phyloP scores from a whole-genome alignment of 2,329 filamentous ascomycete species.

The Exophiala sp. region DNA sequence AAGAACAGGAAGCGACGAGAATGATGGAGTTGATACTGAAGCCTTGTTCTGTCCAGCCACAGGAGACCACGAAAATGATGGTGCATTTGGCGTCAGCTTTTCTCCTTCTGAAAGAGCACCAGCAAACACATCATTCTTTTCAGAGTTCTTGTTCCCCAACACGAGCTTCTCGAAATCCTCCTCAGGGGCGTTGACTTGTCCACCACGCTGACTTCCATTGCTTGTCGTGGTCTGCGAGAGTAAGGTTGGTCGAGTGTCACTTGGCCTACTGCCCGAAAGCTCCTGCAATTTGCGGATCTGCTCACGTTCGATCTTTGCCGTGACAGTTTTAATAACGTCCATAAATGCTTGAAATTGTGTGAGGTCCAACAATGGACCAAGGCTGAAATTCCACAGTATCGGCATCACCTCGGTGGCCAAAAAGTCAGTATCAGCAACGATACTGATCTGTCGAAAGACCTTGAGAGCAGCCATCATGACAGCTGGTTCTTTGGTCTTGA shows the following conservation, averaged over 20 bases:
- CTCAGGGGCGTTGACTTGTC: constrained; percentile 53
- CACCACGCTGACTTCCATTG: constrained; percentile 33
- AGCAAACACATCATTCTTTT: constrained; percentile 33
- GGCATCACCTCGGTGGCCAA: constrained; percentile 88
- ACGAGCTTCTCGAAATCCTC: constrained; percentile 88
- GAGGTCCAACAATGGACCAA: constrained; percentile 84
- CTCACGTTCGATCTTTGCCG: constrained; percentile 77
- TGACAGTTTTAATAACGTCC: constrained; percentile 77
- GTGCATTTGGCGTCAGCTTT: constrained; percentile 30
- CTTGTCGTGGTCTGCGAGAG: constrained; percentile 30
- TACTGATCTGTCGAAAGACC: constrained; percentile 79
- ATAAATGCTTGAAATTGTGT: constrained; percentile 88
- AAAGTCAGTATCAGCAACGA: constrained; percentile 81
- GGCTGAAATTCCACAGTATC: constrained; percentile 83
- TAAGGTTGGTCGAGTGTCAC: constrained; percentile 38
- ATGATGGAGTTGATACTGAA: constrained; percentile 17
- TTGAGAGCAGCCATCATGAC: constrained; percentile 93
- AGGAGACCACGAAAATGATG: constrained; percentile 46
- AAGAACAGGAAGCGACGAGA: constrained; percentile 27
- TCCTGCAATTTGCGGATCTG: constrained; percentile 87
- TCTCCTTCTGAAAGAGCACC: constrained; percentile 30
- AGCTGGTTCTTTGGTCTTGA: constrained; percentile 96
- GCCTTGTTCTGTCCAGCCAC: constrained; percentile 24
- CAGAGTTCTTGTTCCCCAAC: constrained; percentile 62
- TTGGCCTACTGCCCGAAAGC: constrained; percentile 55